Percentiles rank a stretch among this genome's conserved stretches.
These are phyloP conservation scores for Hypoxylon perforatum DNA, from an alignment of 495 filamentous ascomycete species.

Conservation along the genomic window DNA sequence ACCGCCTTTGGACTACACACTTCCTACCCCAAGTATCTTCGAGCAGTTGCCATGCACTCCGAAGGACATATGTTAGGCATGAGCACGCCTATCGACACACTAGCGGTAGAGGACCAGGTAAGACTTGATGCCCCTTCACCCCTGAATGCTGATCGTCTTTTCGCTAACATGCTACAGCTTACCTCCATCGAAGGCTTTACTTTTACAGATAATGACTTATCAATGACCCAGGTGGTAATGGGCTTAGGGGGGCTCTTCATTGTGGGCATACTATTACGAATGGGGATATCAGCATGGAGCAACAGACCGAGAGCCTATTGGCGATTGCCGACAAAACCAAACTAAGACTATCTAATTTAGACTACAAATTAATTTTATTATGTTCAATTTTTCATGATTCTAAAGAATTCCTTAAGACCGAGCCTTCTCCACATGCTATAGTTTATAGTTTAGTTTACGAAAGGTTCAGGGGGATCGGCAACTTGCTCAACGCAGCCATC, in stretches of 20 bases:
- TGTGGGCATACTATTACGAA: constrained; percentile 19
- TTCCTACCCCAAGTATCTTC: constrained; percentile 27
- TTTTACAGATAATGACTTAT: constrained; percentile 4
- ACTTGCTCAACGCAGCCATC: no score
- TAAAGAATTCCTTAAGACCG: background rate
- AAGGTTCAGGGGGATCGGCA: no score
- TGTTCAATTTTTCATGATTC: background rate
- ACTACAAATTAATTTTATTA: constrained; percentile 6
- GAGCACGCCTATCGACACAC: constrained; percentile 12
- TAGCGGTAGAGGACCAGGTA: constrained; percentile 20
- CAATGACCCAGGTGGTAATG: constrained; percentile 9
- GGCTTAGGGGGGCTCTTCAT: constrained; percentile 5
- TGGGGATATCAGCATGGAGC: constrained; percentile 21
- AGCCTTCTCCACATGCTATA: background rate
- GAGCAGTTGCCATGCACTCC: constrained; percentile 44
- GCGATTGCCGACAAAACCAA: constrained; percentile 24
- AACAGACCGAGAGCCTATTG: constrained; percentile 21
- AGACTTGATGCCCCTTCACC: constrained; percentile 1
- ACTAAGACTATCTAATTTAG: constrained; percentile 6
- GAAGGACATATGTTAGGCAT: constrained; percentile 41
- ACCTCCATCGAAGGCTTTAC: background rate
- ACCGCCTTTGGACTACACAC: constrained; percentile 38
- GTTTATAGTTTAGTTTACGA: no score
- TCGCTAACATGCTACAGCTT: constrained; percentile 16
- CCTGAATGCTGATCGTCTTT: background rate